These are phyloP conservation scores for Penicillium nucicola DNA, from an alignment of 495 filamentous ascomycete species.

Conservation along the genomic window DNA sequence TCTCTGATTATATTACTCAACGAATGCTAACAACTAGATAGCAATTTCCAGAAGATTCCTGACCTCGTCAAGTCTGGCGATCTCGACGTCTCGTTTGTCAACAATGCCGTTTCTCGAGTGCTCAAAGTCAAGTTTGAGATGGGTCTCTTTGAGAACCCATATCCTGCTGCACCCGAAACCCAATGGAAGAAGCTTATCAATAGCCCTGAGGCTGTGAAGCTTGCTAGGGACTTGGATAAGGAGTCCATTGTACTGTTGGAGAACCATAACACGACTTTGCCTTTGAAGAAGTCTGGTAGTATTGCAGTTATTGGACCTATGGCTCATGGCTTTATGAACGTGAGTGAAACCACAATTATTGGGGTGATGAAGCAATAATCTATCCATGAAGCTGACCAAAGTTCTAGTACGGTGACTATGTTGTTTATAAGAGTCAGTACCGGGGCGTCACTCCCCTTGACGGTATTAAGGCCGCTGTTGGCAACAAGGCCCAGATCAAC, in stretches of 20 bases:
- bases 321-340: conserved; percentile 68
- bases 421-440: conserved; percentile 57
- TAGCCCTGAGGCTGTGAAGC: conserved; percentile 48
- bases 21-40: conserved; percentile 8
- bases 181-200: conserved; percentile 56
- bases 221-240: conserved; percentile 59
- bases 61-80: conserved; percentile 57
- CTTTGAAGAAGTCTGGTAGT: conserved; percentile 55
- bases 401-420: conserved; percentile 64
- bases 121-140: conserved; percentile 62
- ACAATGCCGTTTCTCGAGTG: conserved; percentile 61
- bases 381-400: neutral
- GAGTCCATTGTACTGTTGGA: conserved; percentile 70
- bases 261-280: conserved; percentile 60
- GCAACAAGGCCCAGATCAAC: conserved; percentile 48
- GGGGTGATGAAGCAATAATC: conserved; percentile 3
- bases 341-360: conserved; percentile 26
- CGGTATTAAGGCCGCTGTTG: conserved; percentile 60
- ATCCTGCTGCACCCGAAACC: conserved; percentile 48
- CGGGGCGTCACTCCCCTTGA: conserved; percentile 64
- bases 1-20: too few species aligned
- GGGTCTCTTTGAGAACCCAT: conserved; percentile 68
- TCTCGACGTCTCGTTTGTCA: conserved; percentile 50
- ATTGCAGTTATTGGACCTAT: conserved; percentile 74
- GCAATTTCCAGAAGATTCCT: conserved; percentile 63